Base-by-base conservation (phyloP, 2,329 filamentous ascomycete species). In the Colletotrichum sp. region DNA sequence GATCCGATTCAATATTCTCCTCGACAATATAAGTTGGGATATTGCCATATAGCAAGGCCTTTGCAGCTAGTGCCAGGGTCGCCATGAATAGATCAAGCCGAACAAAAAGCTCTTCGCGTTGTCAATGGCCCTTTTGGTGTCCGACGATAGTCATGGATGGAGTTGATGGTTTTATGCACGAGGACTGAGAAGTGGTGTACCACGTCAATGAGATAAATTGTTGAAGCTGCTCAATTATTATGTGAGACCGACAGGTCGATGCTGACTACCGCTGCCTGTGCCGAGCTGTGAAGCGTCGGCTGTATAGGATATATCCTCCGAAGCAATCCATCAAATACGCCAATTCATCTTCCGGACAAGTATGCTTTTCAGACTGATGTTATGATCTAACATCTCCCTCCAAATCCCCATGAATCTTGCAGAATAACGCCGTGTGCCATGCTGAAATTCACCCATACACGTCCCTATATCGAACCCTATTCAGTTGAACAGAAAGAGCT, bases 401-500 rank as follows among this genome's bases (percentile, higher is more conserved):
- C 7, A 6, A n/a, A 24, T 33, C 18, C 6, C 58, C n/a, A 16
- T 33, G 38, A 13, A 24, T 38, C 36, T 11, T 33, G 21, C 36
- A 18, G 27, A 34, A 68, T 29, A 34, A 62, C 15, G 68, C 69
- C 58, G 15, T 71, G 51, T 62, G 54, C 62, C 57, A 29, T 61
- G 36, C 65, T 58, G 16, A 34, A 5, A 7, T 12, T 18, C 27
- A 51, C 16, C 24, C 21, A 24, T 33, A 18, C 16, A 15, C 66
- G 9, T 15, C n/a, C n/a, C 21, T 34, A n/a, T 27, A n/a, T 34
- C 24, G 15, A 27, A 8, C n/a, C 5, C 13, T 31, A 13, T 34
- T 70, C 36, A 70, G 34, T 61, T 69, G 11, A 21, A 67, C 33
- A 83, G 77, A 70, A 81, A 86, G 6, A 86, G 77, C 75, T 87